These are phyloP conservation scores for Psidium guajava DNA, from an alignment of 345 rosid species.

Conservation along the genomic window DNA sequence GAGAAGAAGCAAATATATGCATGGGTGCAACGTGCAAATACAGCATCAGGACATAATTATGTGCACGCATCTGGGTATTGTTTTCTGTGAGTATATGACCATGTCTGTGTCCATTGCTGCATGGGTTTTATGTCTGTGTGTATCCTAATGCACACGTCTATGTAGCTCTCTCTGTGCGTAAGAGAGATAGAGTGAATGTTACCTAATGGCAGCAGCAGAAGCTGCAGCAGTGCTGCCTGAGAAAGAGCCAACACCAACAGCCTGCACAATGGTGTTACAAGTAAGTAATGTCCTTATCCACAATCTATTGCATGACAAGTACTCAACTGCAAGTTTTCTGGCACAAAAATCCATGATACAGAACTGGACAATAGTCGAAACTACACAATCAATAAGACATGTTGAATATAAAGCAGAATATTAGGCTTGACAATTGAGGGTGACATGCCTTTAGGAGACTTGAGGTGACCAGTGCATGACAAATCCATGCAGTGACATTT, in stretches of 20 bases:
- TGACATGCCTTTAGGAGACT: slow-evolving; percentile 91
- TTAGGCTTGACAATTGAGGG: background rate
- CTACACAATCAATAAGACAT: background rate
- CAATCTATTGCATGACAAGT: background rate
- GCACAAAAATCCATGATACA: background rate
- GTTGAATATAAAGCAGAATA: background rate
- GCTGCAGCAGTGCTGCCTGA: slow-evolving; percentile 81
- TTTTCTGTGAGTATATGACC: background rate
- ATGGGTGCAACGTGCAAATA: background rate
- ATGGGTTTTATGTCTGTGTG: background rate
- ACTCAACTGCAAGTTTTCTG: background rate
- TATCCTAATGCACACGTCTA: background rate
- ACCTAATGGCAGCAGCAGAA: slow-evolving; percentile 97
- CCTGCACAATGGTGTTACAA: slow-evolving; percentile 23
- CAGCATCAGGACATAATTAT: background rate
- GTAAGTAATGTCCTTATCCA: background rate
- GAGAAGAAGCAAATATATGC: background rate
- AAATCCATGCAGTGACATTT: slow-evolving; percentile 92
- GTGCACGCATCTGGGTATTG: background rate
- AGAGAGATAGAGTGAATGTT: background rate
- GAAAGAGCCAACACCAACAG: slow-evolving; percentile 87
- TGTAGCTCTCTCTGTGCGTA: background rate
- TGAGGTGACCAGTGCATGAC: slow-evolving; percentile 83
- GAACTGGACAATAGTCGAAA: background rate
- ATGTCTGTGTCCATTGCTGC: background rate